Base-by-base conservation (phyloP, 108 stramenopile genomes). In the Pinguiococcus pyrenoidosus region DNA sequence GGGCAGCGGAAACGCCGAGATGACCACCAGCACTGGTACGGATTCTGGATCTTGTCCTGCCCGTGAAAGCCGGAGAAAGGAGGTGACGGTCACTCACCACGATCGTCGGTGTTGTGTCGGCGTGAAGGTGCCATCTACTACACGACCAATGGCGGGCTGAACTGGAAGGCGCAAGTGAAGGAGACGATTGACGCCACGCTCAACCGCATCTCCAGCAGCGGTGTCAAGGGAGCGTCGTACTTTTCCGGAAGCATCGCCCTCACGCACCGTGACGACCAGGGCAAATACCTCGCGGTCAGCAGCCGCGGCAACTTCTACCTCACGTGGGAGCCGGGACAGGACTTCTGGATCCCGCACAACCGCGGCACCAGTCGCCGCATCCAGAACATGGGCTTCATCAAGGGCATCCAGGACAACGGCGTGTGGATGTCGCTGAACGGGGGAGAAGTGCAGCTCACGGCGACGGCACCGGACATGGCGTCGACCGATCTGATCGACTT, bases 281-380 rank as follows among this genome's bases (percentile, higher is more conserved):
- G 91, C 13, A 75, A 77, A 1, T 92, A 89, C 64, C 44, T 92
- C 32, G 87, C 91, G 10, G 85, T 92, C 0, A 72, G 73, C 3
- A 83, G 83, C 23, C 84, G 87, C 34, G 92, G 92, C 38, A 94
- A 94, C 83, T 90, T 94, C 57, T 94, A 87, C 80, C 63, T 94
- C 24, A 94, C 92, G 1, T 94, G 92, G 92, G 73, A 78, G 29
- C 92, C 92, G 1, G 92, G 89, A 36, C 82, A 90, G 55, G 92
- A 94, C 73, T 94, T 90, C 62, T 94, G 92, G 92, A 84, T 90
- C 52, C 92, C 92, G 2, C 92, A 94, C 76, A 94, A 94, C 67
- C 73, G 92, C 36, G 92, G 92, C 21, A 89, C 92, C 2, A 72
- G 85, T 4, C 69, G 89, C 14, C 81, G 92, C 35, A 94, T 94